A percentile compares a stretch with the other conserved stretches of the same genome.
Conservation (phyloP, 495 filamentous ascomycete species). For the Tetracladium setigerum region DNA sequence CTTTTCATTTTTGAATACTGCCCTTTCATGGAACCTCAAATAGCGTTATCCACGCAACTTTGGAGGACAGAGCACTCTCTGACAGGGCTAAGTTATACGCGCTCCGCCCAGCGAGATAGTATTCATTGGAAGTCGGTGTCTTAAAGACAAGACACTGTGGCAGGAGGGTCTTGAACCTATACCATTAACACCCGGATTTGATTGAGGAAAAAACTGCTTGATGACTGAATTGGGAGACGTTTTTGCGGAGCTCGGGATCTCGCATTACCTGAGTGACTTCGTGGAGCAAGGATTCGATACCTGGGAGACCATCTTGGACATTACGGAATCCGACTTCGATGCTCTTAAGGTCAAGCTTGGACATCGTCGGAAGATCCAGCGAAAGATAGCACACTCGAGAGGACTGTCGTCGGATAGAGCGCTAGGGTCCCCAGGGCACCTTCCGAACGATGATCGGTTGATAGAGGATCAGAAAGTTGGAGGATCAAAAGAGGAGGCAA, state of each 20-base stretch:
- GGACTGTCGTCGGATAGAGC: constrained; percentile 45
- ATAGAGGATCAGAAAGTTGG: constrained; percentile 18
- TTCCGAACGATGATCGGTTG: constrained; percentile 17
- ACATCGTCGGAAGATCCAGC: constrained; percentile 54
- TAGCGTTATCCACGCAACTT: too few relatives aligned
- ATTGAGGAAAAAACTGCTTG: constrained; percentile 18
- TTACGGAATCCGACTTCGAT: constrained; percentile 72
- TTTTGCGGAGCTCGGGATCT: constrained; percentile 64
- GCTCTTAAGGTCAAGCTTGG: constrained; percentile 66
- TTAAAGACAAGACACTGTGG: too few relatives aligned
- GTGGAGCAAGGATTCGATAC: constrained; percentile 71
- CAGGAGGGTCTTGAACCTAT: too few relatives aligned
- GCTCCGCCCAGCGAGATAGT: too few relatives aligned
- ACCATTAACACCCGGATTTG: too few relatives aligned
- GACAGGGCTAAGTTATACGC: too few relatives aligned
- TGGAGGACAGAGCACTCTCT: too few relatives aligned
- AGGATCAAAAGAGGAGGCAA: constrained; percentile 24
- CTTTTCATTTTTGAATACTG: too few relatives aligned
- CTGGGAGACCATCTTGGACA: constrained; percentile 73
- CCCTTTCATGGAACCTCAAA: too few relatives aligned
- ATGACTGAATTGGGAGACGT: constrained; percentile 52
- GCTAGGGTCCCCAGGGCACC: constrained; percentile 25
- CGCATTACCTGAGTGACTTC: constrained; percentile 62
- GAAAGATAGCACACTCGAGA: constrained; percentile 48
- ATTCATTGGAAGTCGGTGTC: too few relatives aligned